Evolutionary conservation across 2,329 filamentous ascomycete genomes (phyloP).

Genomic region (Paecilomyces dactylethromorphus): DNA sequence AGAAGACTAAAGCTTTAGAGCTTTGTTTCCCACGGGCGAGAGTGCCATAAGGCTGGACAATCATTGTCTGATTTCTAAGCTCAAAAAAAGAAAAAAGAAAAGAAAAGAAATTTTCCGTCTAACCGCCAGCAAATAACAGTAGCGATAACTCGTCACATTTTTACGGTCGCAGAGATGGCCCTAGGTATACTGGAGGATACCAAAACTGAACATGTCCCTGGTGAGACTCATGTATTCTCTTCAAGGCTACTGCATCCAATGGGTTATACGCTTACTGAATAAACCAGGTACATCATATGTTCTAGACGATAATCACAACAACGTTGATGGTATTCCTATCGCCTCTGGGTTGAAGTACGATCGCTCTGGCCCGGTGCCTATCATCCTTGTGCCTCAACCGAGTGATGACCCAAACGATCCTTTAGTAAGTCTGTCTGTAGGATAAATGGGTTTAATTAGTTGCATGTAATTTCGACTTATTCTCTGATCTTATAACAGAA

Average conservation of each 20-base stretch:
- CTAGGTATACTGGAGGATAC: conserved; percentile 67
- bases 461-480: not conserved
- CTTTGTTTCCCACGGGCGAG: not conserved
- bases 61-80: not conserved
- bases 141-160: not conserved
- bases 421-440: conserved; percentile 45
- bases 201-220: conserved; percentile 64
- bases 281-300: conserved; percentile 46
- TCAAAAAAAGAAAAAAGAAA: too few relatives aligned
- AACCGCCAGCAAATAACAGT: not conserved
- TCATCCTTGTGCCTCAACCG: conserved; percentile 85
- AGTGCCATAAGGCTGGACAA: not conserved
- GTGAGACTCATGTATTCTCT: conserved; percentile 41
- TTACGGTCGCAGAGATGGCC: conserved; percentile 46
- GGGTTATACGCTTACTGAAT: conserved; percentile 5
- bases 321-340: conserved; percentile 23
- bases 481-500: conserved; percentile 42
- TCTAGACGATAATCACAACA: conserved; percentile 52
- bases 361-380: conserved; percentile 56
- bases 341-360: conserved; percentile 63
- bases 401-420: conserved; percentile 88
- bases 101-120: too few relatives aligned
- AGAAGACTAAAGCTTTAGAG: not conserved
- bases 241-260: not conserved
- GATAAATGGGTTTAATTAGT: not conserved